Base-by-base conservation (phyloP, 108 stramenopile species). In the Skeletonema tropicum region DNA sequence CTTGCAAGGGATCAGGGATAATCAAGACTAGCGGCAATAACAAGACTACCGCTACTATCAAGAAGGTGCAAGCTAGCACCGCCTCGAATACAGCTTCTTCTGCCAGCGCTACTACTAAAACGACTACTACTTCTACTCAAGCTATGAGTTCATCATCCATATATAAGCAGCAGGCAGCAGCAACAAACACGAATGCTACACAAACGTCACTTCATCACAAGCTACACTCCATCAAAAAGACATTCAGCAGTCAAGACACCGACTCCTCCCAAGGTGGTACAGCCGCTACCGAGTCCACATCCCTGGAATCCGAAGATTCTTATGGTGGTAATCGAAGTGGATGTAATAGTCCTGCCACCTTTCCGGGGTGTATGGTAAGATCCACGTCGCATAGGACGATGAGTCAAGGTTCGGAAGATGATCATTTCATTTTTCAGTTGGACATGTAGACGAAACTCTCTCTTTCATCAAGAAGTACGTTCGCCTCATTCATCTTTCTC, bases 371-470 rank as follows among this genome's bases (percentile, higher is more conserved):
- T 48, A 29, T 31, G 55, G 39, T 25, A 42, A 11, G 38, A 39
- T 39, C 26, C 26, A 29, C 26, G 26, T 29, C 38, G 10, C 38
- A 42, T 21, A 31, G 60, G 19, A 49, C 49, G 63, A 46, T 48
- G 63, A 33, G 21, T 21, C 32, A 23, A 19, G 32, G 17, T 38
- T 46, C 39, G 15, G 72, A 73, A 55, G 73, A 74, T 14, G 73
- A 74, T 48, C 55, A 63, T 52, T 74, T 74, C 57, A 74, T 74
- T 66, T 74, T 74, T 55, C 64, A 74, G 55, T 33, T 74, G 64
- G 73, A 74, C 49, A 74, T 74, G 73, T 74, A 74, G 38, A 66
- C 42, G 46, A 48, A 5, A 8, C 42, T 45, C 42, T 45, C 42
- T 11, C 15, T 15, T 4, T n/a, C 15, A 42, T 15, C 14, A 39